These are phyloP conservation scores for Fusarium concolor DNA, from an alignment of 2,329 filamentous ascomycete genomes.

Conservation along the genomic window DNA sequence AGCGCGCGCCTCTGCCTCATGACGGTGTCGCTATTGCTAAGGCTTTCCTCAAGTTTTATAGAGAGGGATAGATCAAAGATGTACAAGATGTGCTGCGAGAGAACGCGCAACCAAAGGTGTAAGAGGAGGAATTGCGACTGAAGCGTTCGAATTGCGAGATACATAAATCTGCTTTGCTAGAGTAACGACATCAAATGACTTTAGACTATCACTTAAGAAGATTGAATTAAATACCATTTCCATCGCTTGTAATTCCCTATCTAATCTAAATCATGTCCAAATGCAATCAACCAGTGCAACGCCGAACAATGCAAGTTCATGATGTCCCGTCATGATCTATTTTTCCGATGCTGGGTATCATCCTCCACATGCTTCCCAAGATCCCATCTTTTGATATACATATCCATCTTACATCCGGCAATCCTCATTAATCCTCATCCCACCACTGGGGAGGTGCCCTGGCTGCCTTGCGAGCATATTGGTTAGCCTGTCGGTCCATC, in stretches of 20 bases:
- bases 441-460: constrained; percentile 47
- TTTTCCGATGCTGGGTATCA: constrained; percentile 37
- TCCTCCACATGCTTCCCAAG: neutral
- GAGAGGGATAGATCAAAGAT: constrained; percentile 58
- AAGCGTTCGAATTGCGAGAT: constrained; percentile 13
- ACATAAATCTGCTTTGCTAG: constrained; percentile 8
- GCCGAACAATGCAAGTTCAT: constrained; percentile 30
- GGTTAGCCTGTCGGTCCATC: constrained; percentile 23
- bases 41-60: constrained; percentile 81
- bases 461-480: constrained; percentile 7
- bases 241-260: neutral
- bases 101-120: neutral
- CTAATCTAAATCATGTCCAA: neutral
- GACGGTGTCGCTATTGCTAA: constrained; percentile 82
- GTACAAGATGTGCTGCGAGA: neutral
- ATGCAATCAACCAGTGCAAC: constrained; percentile 23
- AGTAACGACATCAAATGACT: constrained; percentile 16
- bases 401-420: too few species aligned
- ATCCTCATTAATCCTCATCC: constrained; percentile 42
- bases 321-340: constrained; percentile 12
- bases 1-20: constrained; percentile 73
- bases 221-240: neutral
- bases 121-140: constrained; percentile 1
- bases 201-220: neutral
- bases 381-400: neutral